Evolutionary conservation across 1,284 basidiomycete species (phyloP).

Genomic region (Ustilago trichophora): DNA sequence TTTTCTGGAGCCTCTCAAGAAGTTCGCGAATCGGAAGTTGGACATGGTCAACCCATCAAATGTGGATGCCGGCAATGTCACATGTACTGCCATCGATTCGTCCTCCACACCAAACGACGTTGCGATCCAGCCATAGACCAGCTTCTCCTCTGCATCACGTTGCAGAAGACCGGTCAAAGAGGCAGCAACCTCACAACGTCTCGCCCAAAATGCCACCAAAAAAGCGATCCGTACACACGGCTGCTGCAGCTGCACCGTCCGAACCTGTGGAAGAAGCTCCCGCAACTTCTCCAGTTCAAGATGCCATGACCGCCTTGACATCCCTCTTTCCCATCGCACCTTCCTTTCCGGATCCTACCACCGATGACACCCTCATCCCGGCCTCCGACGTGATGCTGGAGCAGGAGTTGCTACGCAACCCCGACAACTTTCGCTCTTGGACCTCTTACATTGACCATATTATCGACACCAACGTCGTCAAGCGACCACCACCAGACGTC

Average conservation of each 20-base stretch:
- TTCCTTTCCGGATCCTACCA: constrained; percentile 82
- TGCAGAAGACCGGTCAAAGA: too few relatives aligned
- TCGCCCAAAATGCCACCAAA: constrained; percentile 18
- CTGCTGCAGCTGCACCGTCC: constrained; percentile 5
- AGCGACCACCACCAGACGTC: constrained; percentile 67
- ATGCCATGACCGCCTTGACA: constrained; percentile 15
- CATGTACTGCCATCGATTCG: not conserved
- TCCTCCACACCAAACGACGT: not conserved
- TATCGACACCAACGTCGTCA: constrained; percentile 72
- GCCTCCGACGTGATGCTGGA: constrained; percentile 84
- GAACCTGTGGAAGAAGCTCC: not conserved
- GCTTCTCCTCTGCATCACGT: not conserved
- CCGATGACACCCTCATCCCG: constrained; percentile 79
- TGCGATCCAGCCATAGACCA: too few relatives aligned
- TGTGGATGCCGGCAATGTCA: not conserved
- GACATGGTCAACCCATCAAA: not conserved
- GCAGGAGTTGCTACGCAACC: constrained; percentile 94
- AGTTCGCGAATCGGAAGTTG: constrained; percentile 45
- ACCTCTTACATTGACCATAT: constrained; percentile 83
- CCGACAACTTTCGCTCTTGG: constrained; percentile 90
- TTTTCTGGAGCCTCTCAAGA: not conserved
- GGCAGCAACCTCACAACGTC: too few relatives aligned
- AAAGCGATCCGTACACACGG: constrained; percentile 13
- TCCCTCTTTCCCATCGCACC: constrained; percentile 79
- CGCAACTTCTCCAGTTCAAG: constrained; percentile 6